Evolutionary conservation across 2,329 filamentous ascomycete genomes (phyloP).

Genomic region (Microsporum ferrugineum): DNA sequence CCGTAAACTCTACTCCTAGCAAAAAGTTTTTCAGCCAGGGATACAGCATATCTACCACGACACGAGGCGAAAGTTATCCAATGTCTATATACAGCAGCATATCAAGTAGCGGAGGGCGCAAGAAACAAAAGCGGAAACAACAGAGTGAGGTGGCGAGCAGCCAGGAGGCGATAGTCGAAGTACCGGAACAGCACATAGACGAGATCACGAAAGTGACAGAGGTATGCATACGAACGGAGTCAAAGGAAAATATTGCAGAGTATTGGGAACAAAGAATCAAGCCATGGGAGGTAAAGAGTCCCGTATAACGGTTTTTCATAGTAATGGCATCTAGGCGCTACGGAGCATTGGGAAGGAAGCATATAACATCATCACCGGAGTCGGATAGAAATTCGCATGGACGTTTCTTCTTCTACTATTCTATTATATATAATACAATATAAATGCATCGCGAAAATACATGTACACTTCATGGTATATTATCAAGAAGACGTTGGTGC

Average conservation of each 20-base stretch:
- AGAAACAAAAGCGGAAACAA: background rate
- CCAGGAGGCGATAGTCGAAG: background rate
- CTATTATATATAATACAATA: too few relatives aligned
- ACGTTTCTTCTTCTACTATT: too few relatives aligned
- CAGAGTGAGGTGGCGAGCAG: background rate
- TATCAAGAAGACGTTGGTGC: background rate
- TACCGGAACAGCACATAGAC: background rate
- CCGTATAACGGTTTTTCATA: background rate
- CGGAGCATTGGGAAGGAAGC: background rate
- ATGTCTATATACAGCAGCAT: background rate
- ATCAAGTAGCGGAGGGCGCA: background rate
- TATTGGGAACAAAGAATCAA: background rate
- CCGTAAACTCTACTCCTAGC: background rate
- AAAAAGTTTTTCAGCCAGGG: background rate
- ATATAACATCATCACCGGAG: background rate
- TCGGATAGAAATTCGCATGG: background rate
- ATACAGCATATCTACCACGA: background rate
- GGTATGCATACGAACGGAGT: background rate
- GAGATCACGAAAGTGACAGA: conserved; percentile 4
- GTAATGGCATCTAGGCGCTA: background rate
- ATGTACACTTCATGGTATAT: too few relatives aligned
- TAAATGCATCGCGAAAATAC: too few relatives aligned
- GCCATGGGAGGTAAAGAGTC: background rate
- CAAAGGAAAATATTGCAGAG: background rate
- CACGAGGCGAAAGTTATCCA: background rate